A percentile compares a stretch with the other conserved stretches of the same genome.
Evolutionary conservation across 768 basidiomycete species (phyloP).

Genomic region (Pulveroboletus ravenelii): DNA sequence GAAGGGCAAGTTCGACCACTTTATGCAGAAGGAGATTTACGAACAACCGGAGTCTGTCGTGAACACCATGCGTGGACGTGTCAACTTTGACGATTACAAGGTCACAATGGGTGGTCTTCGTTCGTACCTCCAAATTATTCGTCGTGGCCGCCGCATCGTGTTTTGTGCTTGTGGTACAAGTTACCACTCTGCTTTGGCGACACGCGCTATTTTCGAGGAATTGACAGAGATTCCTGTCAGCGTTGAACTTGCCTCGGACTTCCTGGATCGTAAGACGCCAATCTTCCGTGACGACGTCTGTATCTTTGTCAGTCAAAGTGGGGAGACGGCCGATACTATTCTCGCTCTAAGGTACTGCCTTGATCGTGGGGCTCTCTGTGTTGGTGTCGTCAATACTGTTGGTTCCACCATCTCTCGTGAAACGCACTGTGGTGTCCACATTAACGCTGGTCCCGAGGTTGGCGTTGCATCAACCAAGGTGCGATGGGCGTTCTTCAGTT

Average conservation of each 20-base stretch:
- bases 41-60: constrained; percentile 99
- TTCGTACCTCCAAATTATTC: constrained; percentile 92
- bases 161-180: constrained; percentile 99
- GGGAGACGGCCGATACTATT: constrained; percentile 98
- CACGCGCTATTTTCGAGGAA: constrained; percentile 97
- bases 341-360: constrained; percentile 93
- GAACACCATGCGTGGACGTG: constrained; percentile 99
- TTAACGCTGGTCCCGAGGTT: constrained; percentile 98
- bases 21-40: constrained; percentile 99
- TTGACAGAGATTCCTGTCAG: constrained; percentile 97
- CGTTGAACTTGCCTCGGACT: constrained; percentile 96
- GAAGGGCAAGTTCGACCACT: constrained; percentile 99
- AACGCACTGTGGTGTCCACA: constrained; percentile 98
- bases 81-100: constrained; percentile 91
- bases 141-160: constrained; percentile 89
- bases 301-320: constrained; percentile 94
- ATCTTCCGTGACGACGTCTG: constrained; percentile 99
- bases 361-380: constrained; percentile 92
- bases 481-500: neutral
- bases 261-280: constrained; percentile 97
- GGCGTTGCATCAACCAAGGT: constrained; percentile 99
- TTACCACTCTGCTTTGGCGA: constrained; percentile 96
- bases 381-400: constrained; percentile 98
- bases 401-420: constrained; percentile 97
- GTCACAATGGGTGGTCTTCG: constrained; percentile 95